Conservation (phyloP, 805 yeast genomes). For the Cyberlindnera sargentensis region DNA sequence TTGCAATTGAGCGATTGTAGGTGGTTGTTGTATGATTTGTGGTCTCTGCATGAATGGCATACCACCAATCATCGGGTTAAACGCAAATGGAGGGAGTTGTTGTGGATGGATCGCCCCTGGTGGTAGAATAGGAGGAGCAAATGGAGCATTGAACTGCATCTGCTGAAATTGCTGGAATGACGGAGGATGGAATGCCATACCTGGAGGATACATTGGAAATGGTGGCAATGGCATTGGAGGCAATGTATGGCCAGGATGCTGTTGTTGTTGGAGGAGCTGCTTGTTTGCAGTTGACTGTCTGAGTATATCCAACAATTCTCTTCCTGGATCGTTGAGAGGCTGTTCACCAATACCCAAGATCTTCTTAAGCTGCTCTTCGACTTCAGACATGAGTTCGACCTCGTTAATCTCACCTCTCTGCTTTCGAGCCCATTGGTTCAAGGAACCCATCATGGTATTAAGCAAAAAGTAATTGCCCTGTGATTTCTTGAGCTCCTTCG, state of each 20-base stretch:
- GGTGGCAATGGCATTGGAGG: conserved; percentile 5
- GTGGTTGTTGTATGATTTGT: conserved; percentile 22
- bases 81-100: conserved; percentile 5
- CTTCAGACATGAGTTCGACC: conserved; percentile 51
- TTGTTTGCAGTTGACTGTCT: conserved; percentile 36
- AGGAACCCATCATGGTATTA: conserved; percentile 35
- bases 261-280: conserved; percentile 4
- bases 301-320: conserved; percentile 63
- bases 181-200: conserved; percentile 16
- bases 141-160: conserved; percentile 16
- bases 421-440: conserved; percentile 45
- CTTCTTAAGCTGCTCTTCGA: conserved; percentile 57
- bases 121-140: conserved; percentile 13
- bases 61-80: conserved; percentile 6
- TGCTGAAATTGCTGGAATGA: conserved; percentile 15
- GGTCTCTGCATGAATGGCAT: conserved; percentile 11
- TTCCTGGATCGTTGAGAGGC: conserved; percentile 55
- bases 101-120: conserved; percentile 3
- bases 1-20: conserved; percentile 33
- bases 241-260: background rate
- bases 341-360: conserved; percentile 50
- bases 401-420: conserved; percentile 44
- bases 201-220: conserved; percentile 9
- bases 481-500: conserved; percentile 24
- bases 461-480: conserved; percentile 30